Conservation (phyloP, 257 asterid genomes). For the Scutellaria baicalensis region DNA sequence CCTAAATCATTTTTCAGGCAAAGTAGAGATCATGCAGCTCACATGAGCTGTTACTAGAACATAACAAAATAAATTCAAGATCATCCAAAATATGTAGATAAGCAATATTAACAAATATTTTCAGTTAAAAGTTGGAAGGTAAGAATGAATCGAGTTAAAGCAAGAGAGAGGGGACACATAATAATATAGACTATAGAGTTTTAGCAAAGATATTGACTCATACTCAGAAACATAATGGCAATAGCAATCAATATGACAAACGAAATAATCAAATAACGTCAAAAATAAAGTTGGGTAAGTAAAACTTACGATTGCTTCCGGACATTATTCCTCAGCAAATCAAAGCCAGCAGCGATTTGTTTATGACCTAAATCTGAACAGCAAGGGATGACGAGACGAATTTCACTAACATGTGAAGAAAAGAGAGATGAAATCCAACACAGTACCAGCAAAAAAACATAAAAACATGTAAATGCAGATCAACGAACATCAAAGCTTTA, state of each 20-base stretch:
- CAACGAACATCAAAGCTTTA: neutral
- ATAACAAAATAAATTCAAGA: neutral
- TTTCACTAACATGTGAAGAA: neutral
- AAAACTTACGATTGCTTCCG: constrained; percentile 55
- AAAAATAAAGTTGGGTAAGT: neutral
- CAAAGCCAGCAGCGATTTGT: constrained; percentile 10
- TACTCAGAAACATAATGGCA: neutral
- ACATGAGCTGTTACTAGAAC: neutral
- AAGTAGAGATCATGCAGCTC: too few species aligned
- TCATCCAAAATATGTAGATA: neutral
- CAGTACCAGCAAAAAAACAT: neutral
- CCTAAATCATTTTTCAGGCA: too few species aligned
- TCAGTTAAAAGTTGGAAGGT: neutral
- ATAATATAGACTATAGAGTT: neutral
- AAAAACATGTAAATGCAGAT: neutral
- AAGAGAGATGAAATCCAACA: neutral
- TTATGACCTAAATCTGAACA: constrained; percentile 23
- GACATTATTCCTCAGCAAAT: constrained; percentile 30
- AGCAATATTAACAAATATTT: neutral
- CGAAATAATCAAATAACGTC: constrained; percentile 3
- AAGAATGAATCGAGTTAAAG: neutral
- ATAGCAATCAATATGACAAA: neutral
- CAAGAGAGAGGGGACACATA: neutral
- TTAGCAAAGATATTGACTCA: neutral
- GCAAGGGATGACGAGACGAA: neutral